Base-by-base conservation (phyloP, 495 filamentous ascomycete species). In the Xylaria acuta region DNA sequence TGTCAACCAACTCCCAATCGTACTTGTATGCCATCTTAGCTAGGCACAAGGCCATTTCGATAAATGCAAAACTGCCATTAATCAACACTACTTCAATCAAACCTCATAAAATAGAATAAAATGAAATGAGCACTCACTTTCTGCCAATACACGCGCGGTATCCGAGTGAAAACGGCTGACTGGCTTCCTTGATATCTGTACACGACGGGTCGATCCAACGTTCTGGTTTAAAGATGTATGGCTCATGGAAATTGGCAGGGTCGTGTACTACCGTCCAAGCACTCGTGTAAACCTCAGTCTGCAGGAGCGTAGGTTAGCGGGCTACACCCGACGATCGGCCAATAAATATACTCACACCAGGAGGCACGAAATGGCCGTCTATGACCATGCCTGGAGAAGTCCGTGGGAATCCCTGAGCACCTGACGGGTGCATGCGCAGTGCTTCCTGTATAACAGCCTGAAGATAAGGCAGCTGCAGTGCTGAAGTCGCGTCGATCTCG, bases 391-490 rank as follows among this genome's bases (percentile, higher is more conserved):
- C 80, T 5, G 79, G 79, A 3, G 78, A 80, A 11, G 74, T 66
- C 22, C 82, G 70, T 1, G 76, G 78, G 1, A 78, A 73, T 0
- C 77, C 78, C 45, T 78, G 76, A 1, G 77, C 54, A 3, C 73
- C 80, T 2, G 73, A 72, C 1, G 80, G 73, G 45, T 76, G 76
- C 3, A 86, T 67, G 0, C 84, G 80, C n/a, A 87, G 71, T 0
- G 76, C 80, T 67, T 86, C 85, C 16, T 84, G 77, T 14, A 87
- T 80, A 1, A 85, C 80, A 4, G 80, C 84, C 32, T 77, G 78
- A 0, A 85, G 76, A 69, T 84, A 85, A 0, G 75, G 62, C 5
- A 86, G 72, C n/a, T 82, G 64, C 0, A 69, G 40, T 1, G 75
- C 72, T 3, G 78, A 74, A 1, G 49, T 49, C 0, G 73, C 69